phyloP scores from a whole-genome alignment of 106 monocot genomes.

The Dioscorea dumetorum region DNA sequence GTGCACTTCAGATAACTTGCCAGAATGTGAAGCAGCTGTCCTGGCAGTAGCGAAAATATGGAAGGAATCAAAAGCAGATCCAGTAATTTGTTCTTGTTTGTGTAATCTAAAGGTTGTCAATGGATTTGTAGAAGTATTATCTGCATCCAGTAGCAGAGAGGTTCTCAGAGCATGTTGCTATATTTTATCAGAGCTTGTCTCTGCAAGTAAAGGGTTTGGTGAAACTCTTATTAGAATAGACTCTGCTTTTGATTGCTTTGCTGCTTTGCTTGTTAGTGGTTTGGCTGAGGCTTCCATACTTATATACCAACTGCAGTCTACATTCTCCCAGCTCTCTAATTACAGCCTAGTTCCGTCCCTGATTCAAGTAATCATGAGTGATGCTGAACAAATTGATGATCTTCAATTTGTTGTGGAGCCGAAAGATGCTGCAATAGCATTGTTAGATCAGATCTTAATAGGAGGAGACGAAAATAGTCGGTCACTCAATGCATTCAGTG shows the following conservation, averaged over 20 bases:
- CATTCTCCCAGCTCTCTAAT: constrained; percentile 29
- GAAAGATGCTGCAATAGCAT: constrained; percentile 29
- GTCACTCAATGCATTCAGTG: constrained; percentile 25
- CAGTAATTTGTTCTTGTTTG: constrained; percentile 21
- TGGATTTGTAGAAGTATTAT: constrained; percentile 43
- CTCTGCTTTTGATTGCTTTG: constrained; percentile 32
- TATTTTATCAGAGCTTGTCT: constrained; percentile 29
- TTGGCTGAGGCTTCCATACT: constrained; percentile 34
- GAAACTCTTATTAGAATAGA: constrained; percentile 21
- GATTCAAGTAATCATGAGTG: constrained; percentile 30
- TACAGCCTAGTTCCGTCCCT: constrained; percentile 29
- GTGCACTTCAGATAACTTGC: constrained; percentile 51
- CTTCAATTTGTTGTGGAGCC: constrained; percentile 29
- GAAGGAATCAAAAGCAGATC: constrained; percentile 24
- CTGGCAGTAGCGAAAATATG: constrained; percentile 30
- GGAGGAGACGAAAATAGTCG: constrained; percentile 31
- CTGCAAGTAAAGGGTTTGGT: constrained; percentile 23
- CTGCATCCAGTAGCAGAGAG: constrained; percentile 36
- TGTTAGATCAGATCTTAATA: constrained; percentile 31
- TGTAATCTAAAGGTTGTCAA: constrained; percentile 29
- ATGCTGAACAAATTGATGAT: constrained; percentile 17
- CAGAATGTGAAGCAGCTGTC: constrained; percentile 45
- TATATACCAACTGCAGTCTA: constrained; percentile 29
- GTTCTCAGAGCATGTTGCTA: constrained; percentile 30
- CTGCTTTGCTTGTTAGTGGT: constrained; percentile 35